Evolutionary conservation across 352 stramenopile genomes (phyloP), one percentile per base, ranked within the genome.

Genomic region (Phytophthora hibernalis): DNA sequence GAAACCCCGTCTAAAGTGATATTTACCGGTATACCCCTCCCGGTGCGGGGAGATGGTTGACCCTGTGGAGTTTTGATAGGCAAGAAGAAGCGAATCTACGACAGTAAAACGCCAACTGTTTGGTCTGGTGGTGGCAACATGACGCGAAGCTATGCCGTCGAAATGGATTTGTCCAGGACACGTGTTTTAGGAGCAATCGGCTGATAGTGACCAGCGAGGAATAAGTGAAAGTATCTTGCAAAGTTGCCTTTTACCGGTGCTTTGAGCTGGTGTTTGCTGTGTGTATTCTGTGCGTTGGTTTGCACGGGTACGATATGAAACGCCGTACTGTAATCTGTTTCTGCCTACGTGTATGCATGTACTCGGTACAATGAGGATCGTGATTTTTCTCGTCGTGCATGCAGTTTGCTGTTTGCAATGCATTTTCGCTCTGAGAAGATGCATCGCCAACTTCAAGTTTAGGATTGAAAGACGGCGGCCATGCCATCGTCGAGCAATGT

Each of bases 161-260:
- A 40, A 15, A 44, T 31, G 38, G 20, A 54, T 33, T 51, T 52
- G 11, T 52, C 22, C 38, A 26, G 20, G 10, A 21, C 55, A 63
- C 11, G 16, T 63, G 55, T 47, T 63, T 55, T 16, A 11, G 33
- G 5, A 45, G 18, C 28, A 53, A 61, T 53, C n/a, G 24, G 42
- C 38, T 50, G 54, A 18, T 24, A 30, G 42, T 28, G 11, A 20
- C 1, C 11, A 30, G 42, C 35, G 42, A 26, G n/a, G 3, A 28
- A 12, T 33, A 9, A 12, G 12, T 28, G 21, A 30, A 26, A n/a
- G 42, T 49, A 49, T 49, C 42, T 26, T 49, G 42, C 18, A 49
- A 30, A 30, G 11, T 22, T 16, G 13, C 5, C 35, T 2, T 42
- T 40, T 48, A 48, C 42, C 42, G 20, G 16, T 48, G 42, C 42